Evolutionary conservation across 2,329 filamentous ascomycete genomes (phyloP).

Genomic region (Gremmenia infestans): DNA sequence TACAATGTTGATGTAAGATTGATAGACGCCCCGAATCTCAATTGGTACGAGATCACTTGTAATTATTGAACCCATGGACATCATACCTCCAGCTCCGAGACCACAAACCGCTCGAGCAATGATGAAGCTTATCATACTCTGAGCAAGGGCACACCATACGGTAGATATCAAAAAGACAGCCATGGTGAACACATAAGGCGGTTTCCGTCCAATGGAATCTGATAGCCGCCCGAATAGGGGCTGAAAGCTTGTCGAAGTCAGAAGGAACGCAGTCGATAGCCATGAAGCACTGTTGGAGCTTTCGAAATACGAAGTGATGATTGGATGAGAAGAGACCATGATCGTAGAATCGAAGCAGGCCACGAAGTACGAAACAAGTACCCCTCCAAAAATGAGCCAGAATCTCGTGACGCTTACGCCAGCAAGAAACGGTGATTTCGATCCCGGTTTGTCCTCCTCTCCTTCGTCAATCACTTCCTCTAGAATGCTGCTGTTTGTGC

Average conservation of each 20-base stretch:
- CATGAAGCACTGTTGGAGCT: constrained; percentile 76
- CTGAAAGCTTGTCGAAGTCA: constrained; percentile 73
- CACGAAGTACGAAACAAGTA: constrained; percentile 54
- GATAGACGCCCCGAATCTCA: constrained; percentile 59
- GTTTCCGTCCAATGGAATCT: constrained; percentile 66
- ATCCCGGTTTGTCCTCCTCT: constrained; percentile 11
- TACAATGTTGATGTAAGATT: constrained; percentile 64
- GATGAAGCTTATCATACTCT: constrained; percentile 65
- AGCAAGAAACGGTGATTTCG: constrained; percentile 34
- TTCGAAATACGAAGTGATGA: constrained; percentile 75
- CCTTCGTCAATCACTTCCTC: constrained; percentile 15
- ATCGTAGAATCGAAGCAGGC: constrained; percentile 70
- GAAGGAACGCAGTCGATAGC: constrained; percentile 73
- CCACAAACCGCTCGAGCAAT: constrained; percentile 66
- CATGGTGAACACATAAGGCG: constrained; percentile 60
- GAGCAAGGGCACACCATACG: constrained; percentile 63
- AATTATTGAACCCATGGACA: constrained; percentile 66
- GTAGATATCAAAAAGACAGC: constrained; percentile 60
- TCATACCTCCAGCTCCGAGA: constrained; percentile 65
- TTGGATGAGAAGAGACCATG: constrained; percentile 76
- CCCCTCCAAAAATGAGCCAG: constrained; percentile 56
- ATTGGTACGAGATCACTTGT: constrained; percentile 71
- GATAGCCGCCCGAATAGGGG: constrained; percentile 70
- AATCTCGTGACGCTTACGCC: constrained; percentile 46
- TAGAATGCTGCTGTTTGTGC: constrained; percentile 13